Evolutionary conservation across 1,139 yeast species (phyloP).

Genomic region (Yamadazyma triangularis): DNA sequence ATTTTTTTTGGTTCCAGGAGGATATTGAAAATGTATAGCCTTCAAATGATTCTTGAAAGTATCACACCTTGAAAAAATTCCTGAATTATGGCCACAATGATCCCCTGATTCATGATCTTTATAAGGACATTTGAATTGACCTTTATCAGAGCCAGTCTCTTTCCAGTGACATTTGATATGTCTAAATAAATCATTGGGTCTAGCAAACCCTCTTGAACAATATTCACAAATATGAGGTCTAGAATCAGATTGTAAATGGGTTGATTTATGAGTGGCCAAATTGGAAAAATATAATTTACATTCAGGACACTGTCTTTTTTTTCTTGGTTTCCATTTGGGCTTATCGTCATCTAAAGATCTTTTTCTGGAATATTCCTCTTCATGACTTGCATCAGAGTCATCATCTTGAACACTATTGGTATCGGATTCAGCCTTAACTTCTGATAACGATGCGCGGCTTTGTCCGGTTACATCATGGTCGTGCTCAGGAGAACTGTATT

Average conservation of each 20-base stretch:
- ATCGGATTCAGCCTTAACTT: neutral
- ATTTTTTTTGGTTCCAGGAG: constrained; percentile 78
- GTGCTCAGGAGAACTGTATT: neutral
- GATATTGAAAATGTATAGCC: constrained; percentile 87
- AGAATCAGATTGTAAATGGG: constrained; percentile 68
- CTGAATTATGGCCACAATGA: constrained; percentile 71
- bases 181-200: constrained; percentile 81
- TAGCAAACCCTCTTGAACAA: constrained; percentile 80
- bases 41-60: constrained; percentile 88
- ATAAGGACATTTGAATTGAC: constrained; percentile 46
- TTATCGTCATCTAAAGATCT: constrained; percentile 2
- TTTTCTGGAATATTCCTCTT: constrained; percentile 1
- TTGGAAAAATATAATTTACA: constrained; percentile 75
- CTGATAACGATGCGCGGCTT: neutral
- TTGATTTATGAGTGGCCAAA: constrained; percentile 80
- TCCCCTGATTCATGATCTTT: constrained; percentile 24
- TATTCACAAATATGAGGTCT: constrained; percentile 76
- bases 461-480: neutral
- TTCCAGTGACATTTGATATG: constrained; percentile 84
- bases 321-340: constrained; percentile 47
- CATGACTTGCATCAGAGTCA: neutral
- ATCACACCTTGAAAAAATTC: constrained; percentile 83
- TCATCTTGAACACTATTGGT: neutral
- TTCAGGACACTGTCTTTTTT: constrained; percentile 80
- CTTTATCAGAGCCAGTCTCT: constrained; percentile 52